Evolutionary conservation across 495 filamentous ascomycete species (phyloP).

Genomic region (Podospora bellae-mahoneyi): DNA sequence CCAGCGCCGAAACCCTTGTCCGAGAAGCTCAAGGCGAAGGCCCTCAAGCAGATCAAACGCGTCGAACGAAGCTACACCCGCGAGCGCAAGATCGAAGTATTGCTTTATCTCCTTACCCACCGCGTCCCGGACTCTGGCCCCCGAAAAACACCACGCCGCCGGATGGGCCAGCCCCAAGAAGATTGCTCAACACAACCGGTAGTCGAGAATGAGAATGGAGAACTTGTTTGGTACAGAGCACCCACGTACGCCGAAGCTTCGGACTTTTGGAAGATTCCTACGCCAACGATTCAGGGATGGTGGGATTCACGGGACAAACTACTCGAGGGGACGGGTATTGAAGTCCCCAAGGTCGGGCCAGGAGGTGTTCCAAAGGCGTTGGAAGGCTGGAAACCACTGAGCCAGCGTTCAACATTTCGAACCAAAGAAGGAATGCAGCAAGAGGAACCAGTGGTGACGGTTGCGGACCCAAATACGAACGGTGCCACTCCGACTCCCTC

Average conservation of each 20-base stretch:
- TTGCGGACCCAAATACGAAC: neutral
- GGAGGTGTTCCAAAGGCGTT: neutral
- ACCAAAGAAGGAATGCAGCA: neutral
- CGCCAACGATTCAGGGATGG: constrained; percentile 29
- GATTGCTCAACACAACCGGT: constrained; percentile 10
- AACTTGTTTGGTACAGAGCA: constrained; percentile 24
- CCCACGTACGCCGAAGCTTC: constrained; percentile 30
- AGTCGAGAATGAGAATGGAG: constrained; percentile 13
- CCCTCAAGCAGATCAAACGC: constrained; percentile 25
- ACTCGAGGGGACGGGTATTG: constrained; percentile 27
- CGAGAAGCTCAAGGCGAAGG: constrained; percentile 19
- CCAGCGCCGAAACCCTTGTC: constrained; percentile 25
- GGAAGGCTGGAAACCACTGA: neutral
- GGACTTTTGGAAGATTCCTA: constrained; percentile 28
- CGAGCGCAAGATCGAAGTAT: constrained; percentile 32
- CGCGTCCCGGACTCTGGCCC: constrained; percentile 19
- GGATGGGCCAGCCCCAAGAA: constrained; percentile 26
- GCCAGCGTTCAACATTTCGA: neutral
- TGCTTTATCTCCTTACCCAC: constrained; percentile 30
- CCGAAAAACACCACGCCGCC: constrained; percentile 18
- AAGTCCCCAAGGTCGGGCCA: constrained; percentile 15
- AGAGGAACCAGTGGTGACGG: neutral
- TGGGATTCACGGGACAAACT: constrained; percentile 32
- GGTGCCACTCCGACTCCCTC: constrained; percentile 6
- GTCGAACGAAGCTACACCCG: constrained; percentile 25